These are phyloP conservation scores for Groenewaldozyma tartarivorans DNA, from an alignment of 805 yeast species.

Conservation along the genomic window DNA sequence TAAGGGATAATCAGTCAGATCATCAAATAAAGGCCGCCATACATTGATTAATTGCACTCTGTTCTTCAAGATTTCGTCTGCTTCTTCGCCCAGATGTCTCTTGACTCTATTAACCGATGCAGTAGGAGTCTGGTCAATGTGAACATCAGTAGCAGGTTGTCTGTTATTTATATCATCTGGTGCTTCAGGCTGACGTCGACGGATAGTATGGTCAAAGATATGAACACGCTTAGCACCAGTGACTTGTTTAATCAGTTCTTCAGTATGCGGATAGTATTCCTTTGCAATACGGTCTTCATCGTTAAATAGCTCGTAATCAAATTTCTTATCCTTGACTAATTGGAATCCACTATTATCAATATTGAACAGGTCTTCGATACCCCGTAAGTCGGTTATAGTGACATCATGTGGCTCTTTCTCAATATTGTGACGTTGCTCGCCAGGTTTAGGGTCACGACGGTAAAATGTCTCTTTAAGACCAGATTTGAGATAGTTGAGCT, in stretches of 20 bases:
- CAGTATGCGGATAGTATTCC: constrained; percentile 17
- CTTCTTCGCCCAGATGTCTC: constrained; percentile 15
- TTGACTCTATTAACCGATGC: constrained; percentile 16
- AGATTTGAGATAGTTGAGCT: constrained; percentile 1
- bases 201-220: constrained; percentile 17
- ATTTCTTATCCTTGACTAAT: constrained; percentile 3
- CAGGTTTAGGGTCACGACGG: constrained; percentile 4
- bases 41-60: constrained; percentile 20
- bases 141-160: constrained; percentile 16
- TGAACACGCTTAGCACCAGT: constrained; percentile 18
- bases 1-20: constrained; percentile 17
- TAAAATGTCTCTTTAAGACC: constrained; percentile 3
- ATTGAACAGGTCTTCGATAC: constrained; percentile 3
- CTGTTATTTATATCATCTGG: constrained; percentile 11
- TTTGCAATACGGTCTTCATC: constrained; percentile 14
- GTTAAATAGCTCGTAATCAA: constrained; percentile 9
- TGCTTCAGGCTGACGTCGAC: constrained; percentile 2
- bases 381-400: constrained; percentile 4
- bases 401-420: background rate
- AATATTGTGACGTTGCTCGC: constrained; percentile 2
- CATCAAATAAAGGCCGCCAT: constrained; percentile 18
- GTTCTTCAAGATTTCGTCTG: constrained; percentile 12
- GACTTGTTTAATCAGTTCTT: constrained; percentile 12
- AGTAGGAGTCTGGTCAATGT: constrained; percentile 19
- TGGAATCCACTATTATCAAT: constrained; percentile 6